These are phyloP conservation scores for Diaporthe sp. DNA, from an alignment of 2,329 filamentous ascomycete species.

Conservation along the genomic window DNA sequence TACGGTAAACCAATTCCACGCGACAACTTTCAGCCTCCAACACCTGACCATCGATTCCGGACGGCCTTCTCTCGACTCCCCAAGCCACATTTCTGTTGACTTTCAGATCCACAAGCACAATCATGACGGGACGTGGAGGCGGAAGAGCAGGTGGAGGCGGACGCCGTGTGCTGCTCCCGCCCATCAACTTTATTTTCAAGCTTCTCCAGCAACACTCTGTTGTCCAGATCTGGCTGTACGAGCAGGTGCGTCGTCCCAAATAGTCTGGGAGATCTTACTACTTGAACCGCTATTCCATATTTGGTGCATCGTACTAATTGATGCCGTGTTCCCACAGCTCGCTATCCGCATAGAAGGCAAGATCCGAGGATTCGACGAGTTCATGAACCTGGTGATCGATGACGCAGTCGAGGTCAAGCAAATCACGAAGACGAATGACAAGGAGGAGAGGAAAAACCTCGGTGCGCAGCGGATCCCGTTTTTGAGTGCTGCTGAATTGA, in stretches of 20 bases:
- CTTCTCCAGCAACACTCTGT: slow-evolving; percentile 72
- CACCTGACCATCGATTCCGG: background rate
- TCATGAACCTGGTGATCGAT: slow-evolving; percentile 96
- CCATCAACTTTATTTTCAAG: slow-evolving; percentile 92
- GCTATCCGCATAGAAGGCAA: slow-evolving; percentile 95
- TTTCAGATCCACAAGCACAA: background rate
- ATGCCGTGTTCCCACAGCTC: slow-evolving; percentile 58
- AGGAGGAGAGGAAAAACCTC: slow-evolving; percentile 77
- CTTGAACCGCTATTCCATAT: background rate
- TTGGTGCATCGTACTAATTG: slow-evolving; percentile 2
- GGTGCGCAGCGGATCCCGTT: background rate
- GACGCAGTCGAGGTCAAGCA: slow-evolving; percentile 94
- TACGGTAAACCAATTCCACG: background rate
- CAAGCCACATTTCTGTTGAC: background rate
- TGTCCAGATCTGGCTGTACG: slow-evolving; percentile 85
- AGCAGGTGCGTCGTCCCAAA: slow-evolving; percentile 67
- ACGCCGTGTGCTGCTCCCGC: slow-evolving; percentile 72
- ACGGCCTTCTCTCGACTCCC: background rate
- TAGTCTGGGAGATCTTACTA: background rate
- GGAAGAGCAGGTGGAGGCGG: slow-evolving; percentile 72
- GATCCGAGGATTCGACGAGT: slow-evolving; percentile 98
- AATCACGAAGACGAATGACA: slow-evolving; percentile 81
- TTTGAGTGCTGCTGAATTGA: background rate
- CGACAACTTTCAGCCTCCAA: slow-evolving; percentile 17
- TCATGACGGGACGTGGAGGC: slow-evolving; percentile 27